A percentile compares a stretch with the other conserved stretches of the same genome.
phyloP scores from a whole-genome alignment of 2,329 filamentous ascomycete species.

The Aaosphaeria pasadenensis region DNA sequence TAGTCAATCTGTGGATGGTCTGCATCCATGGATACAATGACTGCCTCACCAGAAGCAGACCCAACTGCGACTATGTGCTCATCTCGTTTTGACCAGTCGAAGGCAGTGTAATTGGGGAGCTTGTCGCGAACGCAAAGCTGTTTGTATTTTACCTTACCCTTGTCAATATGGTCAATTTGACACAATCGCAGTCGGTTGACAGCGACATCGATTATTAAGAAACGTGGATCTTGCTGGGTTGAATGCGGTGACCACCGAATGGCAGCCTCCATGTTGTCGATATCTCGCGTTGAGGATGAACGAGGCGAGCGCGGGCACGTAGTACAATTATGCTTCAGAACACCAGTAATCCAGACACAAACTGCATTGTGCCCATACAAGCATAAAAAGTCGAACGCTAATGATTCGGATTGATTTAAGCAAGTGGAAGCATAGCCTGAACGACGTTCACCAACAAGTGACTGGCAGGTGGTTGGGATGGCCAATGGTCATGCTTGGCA shows the following conservation, averaged over 20 bases:
- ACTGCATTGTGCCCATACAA: too few relatives aligned
- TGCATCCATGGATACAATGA: slow-evolving; percentile 70
- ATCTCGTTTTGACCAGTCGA: slow-evolving; percentile 62
- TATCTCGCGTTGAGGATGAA: slow-evolving; percentile 1
- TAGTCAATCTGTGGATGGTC: slow-evolving; percentile 42
- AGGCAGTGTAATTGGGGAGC: slow-evolving; percentile 61
- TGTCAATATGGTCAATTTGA: slow-evolving; percentile 41
- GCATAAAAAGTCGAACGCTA: too few relatives aligned
- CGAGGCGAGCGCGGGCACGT: not conserved
- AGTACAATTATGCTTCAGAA: not conserved
- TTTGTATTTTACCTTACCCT: slow-evolving; percentile 49
- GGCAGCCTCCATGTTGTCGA: slow-evolving; percentile 54
- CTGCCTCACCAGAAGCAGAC: slow-evolving; percentile 71
- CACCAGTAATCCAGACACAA: too few relatives aligned
- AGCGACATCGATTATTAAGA: slow-evolving; percentile 60
- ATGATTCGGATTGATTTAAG: too few relatives aligned
- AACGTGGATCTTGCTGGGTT: slow-evolving; percentile 50
- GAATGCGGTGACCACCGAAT: slow-evolving; percentile 64
- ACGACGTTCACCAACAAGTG: too few relatives aligned
- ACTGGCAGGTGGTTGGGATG: too few relatives aligned
- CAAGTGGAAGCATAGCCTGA: too few relatives aligned
- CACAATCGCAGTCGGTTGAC: slow-evolving; percentile 59
- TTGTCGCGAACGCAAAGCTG: slow-evolving; percentile 53
- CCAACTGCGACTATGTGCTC: slow-evolving; percentile 71
- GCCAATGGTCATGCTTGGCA: too few relatives aligned